Base-by-base conservation (phyloP, 306 rosid species). In the Datisca glomerata region DNA sequence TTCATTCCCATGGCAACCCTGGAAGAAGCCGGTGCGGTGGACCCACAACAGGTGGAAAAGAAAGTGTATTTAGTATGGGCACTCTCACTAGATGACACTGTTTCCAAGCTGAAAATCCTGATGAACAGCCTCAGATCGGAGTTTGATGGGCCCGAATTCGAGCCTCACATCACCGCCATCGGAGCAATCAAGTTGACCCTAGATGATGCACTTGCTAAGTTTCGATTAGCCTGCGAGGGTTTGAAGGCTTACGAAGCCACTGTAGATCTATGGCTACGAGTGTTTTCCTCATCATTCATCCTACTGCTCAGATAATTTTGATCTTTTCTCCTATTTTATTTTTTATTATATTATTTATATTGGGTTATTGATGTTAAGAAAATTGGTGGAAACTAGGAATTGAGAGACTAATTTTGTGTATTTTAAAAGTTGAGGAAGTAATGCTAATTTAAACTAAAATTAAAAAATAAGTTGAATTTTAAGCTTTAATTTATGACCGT, bases 91-190 rank as follows among this genome's bases (percentile, higher is more conserved):
- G 82, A 76, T 1, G 76, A 73, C 21, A 76, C 71, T 22, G 16
- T 24, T 0, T 25, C 20, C 38, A 61, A 82, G 60, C 21, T 77
- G 47, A 36, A 50, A 53, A 67, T 57, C 12, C 61, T 82, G 33
- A 82, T 79, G 94, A 54, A 18, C 11, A 55, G 54, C 21, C 89
- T 87, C 19, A 56, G 94, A 51, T 54, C 75, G 34, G 87, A 82
- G 32, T 82, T 73, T 60, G 61, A 48, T 6, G 96, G 96, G 24
- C 93, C 94, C 41, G 57, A 71, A 2, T 87, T 87, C 57, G 65
- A 73, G 13, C 96, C 96, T 22, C 96, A 87, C 64, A 64, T 87
- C 50, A 87, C 96, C 13, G 71, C 79, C 14, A 93, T 82, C 1
- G 94, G 96, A 22, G 82, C 93, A 21, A 67, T 69, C 56, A 60